phyloP scores from a whole-genome alignment of 495 filamentous ascomycete genomes.

The Poronia punctata region DNA sequence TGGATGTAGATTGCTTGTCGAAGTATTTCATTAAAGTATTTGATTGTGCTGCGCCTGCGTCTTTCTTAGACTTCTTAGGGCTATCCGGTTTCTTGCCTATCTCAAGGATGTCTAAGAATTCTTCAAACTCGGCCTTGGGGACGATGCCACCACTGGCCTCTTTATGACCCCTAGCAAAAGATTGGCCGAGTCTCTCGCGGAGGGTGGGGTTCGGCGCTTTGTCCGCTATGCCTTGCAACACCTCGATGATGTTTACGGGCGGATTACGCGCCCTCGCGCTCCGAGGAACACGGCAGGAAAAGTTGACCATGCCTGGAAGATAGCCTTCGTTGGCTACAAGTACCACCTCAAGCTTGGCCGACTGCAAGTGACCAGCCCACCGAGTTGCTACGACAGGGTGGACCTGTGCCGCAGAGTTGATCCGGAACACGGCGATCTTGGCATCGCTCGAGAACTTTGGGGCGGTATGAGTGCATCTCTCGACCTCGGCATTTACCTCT shows the following conservation, averaged over 20 bases:
- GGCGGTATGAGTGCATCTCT: conserved; percentile 45
- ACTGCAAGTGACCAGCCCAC: conserved; percentile 48
- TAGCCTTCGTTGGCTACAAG: conserved; percentile 55
- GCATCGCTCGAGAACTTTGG: conserved; percentile 52
- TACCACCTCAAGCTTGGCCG: conserved; percentile 46
- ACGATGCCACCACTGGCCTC: conserved; percentile 54
- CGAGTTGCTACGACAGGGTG: conserved; percentile 54
- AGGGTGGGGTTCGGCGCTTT: conserved; percentile 31
- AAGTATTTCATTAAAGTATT: conserved; percentile 47
- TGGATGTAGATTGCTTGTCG: conserved; percentile 16
- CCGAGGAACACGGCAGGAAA: conserved; percentile 50
- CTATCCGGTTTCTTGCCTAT: conserved; percentile 41
- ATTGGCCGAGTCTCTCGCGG: conserved; percentile 42
- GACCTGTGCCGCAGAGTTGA: conserved; percentile 46
- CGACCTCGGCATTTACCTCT: conserved; percentile 49
- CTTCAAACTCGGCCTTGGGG: conserved; percentile 46
- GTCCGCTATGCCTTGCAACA: conserved; percentile 39
- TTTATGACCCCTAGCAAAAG: conserved; percentile 52
- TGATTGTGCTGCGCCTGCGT: conserved; percentile 27
- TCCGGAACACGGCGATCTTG: conserved; percentile 50
- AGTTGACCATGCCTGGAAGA: conserved; percentile 47
- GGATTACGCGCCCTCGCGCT: conserved; percentile 36
- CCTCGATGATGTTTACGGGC: conserved; percentile 50
- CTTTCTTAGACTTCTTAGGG: conserved; percentile 25
- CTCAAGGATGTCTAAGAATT: conserved; percentile 46